Percentiles rank a stretch among this genome's conserved stretches.
Evolutionary conservation across 2,329 filamentous ascomycete genomes (phyloP).

Genomic region (Zelopaecilomyces penicillatus): DNA sequence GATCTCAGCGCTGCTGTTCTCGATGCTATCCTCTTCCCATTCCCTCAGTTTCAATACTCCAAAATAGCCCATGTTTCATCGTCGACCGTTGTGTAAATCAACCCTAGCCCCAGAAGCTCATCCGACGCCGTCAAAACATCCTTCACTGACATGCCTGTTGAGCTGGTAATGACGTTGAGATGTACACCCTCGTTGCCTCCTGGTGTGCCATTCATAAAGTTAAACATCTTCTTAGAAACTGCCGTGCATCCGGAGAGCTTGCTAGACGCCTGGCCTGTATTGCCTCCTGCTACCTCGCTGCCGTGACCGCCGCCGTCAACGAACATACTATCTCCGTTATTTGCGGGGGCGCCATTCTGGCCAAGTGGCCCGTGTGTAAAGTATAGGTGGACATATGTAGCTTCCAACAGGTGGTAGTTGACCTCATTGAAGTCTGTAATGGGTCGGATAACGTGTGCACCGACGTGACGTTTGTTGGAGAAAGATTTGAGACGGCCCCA

Average conservation of each 20-base stretch:
- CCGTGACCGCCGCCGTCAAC: slow-evolving; percentile 41
- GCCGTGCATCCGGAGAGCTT: slow-evolving; percentile 43
- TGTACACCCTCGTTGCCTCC: slow-evolving; percentile 79
- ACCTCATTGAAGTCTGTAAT: slow-evolving; percentile 86
- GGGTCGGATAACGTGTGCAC: slow-evolving; percentile 70
- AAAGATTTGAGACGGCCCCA: slow-evolving; percentile 80
- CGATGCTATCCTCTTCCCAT: neutral
- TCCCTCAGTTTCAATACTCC: slow-evolving; percentile 34
- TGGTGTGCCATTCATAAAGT: slow-evolving; percentile 55
- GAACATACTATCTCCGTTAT: slow-evolving; percentile 45
- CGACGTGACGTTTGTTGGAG: slow-evolving; percentile 74
- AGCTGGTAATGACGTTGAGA: slow-evolving; percentile 63
- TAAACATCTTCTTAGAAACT: slow-evolving; percentile 61
- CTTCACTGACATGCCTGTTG: slow-evolving; percentile 54
- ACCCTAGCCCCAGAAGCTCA: slow-evolving; percentile 63
- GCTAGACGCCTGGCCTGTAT: slow-evolving; percentile 27
- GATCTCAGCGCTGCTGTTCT: neutral
- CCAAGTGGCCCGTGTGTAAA: slow-evolving; percentile 62
- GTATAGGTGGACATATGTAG: slow-evolving; percentile 78
- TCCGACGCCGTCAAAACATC: slow-evolving; percentile 74
- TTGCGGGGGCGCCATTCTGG: slow-evolving; percentile 30
- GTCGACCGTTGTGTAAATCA: slow-evolving; percentile 87
- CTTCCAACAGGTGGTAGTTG: slow-evolving; percentile 84
- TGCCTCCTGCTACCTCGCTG: slow-evolving; percentile 27
- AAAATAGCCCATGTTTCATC: slow-evolving; percentile 87